phyloP scores from a whole-genome alignment of 164 flowering plant genomes.

The Piper longum region DNA sequence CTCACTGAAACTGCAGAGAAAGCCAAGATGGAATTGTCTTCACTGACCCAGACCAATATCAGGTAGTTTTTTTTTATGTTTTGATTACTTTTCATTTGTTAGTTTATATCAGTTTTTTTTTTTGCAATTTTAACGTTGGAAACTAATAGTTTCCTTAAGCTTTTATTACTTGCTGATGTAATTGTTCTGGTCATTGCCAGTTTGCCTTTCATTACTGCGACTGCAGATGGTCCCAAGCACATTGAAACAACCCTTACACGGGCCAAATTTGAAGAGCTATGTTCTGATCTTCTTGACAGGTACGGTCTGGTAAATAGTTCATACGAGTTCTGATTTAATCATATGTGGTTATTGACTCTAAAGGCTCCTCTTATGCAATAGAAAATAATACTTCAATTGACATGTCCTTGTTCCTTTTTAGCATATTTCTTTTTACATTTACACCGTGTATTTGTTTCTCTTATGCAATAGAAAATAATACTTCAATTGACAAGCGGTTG shows the following conservation, averaged over 20 bases:
- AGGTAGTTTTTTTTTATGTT: constrained; percentile 11
- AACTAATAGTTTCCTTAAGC: background rate
- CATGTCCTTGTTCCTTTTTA: background rate
- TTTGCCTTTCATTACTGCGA: constrained; percentile 76
- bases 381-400: background rate
- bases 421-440: no score
- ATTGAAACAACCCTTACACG: constrained; percentile 73
- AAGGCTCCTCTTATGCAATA: no score
- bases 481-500: background rate
- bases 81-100: background rate
- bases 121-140: background rate
- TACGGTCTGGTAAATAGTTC: constrained; percentile 1
- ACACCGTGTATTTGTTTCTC: no score
- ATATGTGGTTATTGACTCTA: no score
- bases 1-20: constrained; percentile 44
- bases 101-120: no score
- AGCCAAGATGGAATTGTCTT: constrained; percentile 49
- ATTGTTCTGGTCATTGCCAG: constrained; percentile 16
- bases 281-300: constrained; percentile 79
- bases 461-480: no score
- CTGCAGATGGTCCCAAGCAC: constrained; percentile 78
- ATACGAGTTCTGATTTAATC: background rate
- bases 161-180: background rate
- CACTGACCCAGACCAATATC: constrained; percentile 35
- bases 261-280: constrained; percentile 76